Conservation (phyloP, 345 rosid genomes). For the Acer saccharum region DNA sequence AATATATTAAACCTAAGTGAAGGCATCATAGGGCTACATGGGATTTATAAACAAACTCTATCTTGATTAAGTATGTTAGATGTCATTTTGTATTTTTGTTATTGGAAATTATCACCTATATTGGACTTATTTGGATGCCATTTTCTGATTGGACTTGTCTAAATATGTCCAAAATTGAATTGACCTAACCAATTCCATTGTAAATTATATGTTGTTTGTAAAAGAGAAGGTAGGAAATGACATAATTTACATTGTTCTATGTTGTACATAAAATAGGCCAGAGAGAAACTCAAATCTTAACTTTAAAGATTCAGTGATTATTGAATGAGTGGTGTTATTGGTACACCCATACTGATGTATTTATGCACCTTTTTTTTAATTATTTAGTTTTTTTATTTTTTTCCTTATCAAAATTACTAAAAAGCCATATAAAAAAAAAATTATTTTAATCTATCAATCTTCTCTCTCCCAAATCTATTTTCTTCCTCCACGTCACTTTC, state of each 20-base stretch:
- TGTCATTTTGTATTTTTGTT: no score
- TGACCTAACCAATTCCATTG: neutral
- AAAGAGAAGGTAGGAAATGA: neutral
- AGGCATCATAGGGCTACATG: no score
- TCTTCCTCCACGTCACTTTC: no score
- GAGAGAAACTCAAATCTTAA: neutral
- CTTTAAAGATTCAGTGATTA: neutral
- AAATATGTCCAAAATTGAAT: neutral
- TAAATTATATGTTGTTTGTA: neutral
- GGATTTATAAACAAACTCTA: no score
- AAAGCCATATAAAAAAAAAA: no score
- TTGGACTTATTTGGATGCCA: neutral
- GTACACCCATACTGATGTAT: no score
- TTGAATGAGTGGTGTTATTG: no score
- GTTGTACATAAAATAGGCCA: neutral
- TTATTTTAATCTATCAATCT: no score
- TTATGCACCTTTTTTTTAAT: no score
- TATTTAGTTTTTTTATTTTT: no score
- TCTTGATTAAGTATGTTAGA: neutral
- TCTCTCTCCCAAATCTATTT: no score
- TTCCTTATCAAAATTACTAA: no score
- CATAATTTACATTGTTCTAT: neutral
- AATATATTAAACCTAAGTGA: neutral
- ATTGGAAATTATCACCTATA: neutral
- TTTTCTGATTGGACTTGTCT: neutral